Evolutionary conservation across 345 rosid genomes (phyloP).

Genomic region (Diplotaxis tenuifolia): DNA sequence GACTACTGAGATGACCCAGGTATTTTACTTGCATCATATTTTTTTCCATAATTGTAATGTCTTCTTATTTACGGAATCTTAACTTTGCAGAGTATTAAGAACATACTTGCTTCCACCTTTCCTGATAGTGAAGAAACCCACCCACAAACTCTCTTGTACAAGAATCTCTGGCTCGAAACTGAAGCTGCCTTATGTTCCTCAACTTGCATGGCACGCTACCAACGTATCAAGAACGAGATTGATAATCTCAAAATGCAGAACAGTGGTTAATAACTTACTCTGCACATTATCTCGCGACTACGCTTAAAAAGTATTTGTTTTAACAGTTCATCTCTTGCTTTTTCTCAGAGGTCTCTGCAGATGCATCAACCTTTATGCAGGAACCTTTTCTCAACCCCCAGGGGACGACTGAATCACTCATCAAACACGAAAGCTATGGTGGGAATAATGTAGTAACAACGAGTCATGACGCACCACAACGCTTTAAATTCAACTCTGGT

Average conservation of each 20-base stretch:
- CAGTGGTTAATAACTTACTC: conserved; percentile 39
- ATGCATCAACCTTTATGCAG: conserved; percentile 13
- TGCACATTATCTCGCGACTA: not conserved
- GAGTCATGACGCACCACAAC: conserved; percentile 22
- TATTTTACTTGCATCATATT: conserved; percentile 25
- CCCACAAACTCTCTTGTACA: conserved; percentile 62
- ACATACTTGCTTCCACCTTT: conserved; percentile 62
- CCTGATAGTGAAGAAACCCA: conserved; percentile 51
- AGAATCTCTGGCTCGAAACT: conserved; percentile 98
- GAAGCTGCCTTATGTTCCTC: conserved; percentile 80
- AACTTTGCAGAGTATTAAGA: conserved; percentile 66
- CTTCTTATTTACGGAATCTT: conserved; percentile 8
- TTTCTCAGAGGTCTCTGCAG: conserved; percentile 26
- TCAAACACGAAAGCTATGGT: not conserved
- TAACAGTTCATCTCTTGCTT: not conserved
- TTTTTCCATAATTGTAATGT: conserved; percentile 9
- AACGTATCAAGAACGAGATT: conserved; percentile 58
- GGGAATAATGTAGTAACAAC: conserved; percentile 18
- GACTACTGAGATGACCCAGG: conserved; percentile 62
- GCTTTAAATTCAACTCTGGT: conserved; percentile 19
- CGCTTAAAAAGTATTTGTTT: not conserved
- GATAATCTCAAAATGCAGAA: conserved; percentile 39
- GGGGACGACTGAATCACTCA: conserved; percentile 16
- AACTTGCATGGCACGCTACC: conserved; percentile 66
- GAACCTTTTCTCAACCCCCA: conserved; percentile 17